Base-by-base conservation (phyloP, 495 filamentous ascomycete genomes). In the Chaetomium tenue region DNA sequence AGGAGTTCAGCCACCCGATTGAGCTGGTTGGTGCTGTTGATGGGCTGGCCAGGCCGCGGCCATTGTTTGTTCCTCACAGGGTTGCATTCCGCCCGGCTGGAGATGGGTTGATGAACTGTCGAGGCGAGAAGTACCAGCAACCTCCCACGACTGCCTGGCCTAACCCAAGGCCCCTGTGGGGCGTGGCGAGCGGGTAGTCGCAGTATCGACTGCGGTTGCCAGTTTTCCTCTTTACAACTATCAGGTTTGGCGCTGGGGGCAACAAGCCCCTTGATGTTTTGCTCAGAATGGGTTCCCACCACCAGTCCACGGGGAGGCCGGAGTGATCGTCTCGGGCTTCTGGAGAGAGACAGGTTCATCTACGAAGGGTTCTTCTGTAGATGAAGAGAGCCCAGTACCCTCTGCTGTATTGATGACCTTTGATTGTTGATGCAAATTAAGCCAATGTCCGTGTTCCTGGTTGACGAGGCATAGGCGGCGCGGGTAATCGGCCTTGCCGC, bases 211-310 rank as follows among this genome's bases (percentile, higher is more conserved):
- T 28, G 60, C 51, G 12, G 23, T 15, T 46, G 63, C 60, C 15
- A 57, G 67, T 25, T 61, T 70, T 70, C 61, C 68, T 61, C 68
- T 68, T 25, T 70, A 64, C 66, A 70, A 56, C 70, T 40, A 58
- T 22, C 46, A 20, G 22, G 18, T 46, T 40, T 47, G 26, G 60
- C 53, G 53, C 37, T 7, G 62, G 62, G 61, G 23, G 44, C 46
- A 22, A 26, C 52, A 33, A 52, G 48, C 57, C 53, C 64, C 53
- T 68, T 72, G 63, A 64, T 68, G 62, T 52, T n/a, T 54, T 33
- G 15, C 56, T 46, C 1, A 20, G 33, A 30, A 13, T 40, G 50
- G 9, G 33, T 48, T 53, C 26, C 56, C 15, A 26, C 22, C 40
- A 25, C 30, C 23, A 30, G 39, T 22, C 20, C 4, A 13, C 56